phyloP scores from a whole-genome alignment of 2,329 filamentous ascomycete genomes.

The Aspergillus caelatus region DNA sequence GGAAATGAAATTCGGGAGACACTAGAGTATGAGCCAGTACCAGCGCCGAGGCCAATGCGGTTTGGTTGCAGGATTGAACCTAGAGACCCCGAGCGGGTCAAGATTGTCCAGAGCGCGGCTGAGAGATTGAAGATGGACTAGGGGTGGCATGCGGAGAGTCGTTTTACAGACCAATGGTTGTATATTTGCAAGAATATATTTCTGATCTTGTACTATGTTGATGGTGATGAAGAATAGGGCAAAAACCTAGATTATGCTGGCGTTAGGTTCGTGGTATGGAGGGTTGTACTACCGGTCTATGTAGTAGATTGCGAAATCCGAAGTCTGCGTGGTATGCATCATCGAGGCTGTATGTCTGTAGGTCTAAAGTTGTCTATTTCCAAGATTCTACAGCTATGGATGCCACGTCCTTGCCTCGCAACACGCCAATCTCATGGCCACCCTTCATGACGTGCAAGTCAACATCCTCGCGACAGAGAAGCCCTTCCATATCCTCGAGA shows the following conservation, averaged over 20 bases:
- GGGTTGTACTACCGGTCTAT: slow-evolving; percentile 1
- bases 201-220: slow-evolving; percentile 1
- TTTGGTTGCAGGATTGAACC: slow-evolving; percentile 8
- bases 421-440: slow-evolving; percentile 6
- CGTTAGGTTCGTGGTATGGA: background rate
- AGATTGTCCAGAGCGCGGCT: slow-evolving; percentile 7
- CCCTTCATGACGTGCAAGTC: slow-evolving; percentile 3
- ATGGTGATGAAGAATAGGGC: slow-evolving; percentile 1
- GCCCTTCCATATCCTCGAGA: too few relatives aligned
- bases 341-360: background rate
- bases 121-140: background rate
- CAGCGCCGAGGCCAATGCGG: slow-evolving; percentile 7
- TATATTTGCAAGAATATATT: background rate
- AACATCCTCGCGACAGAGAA: too few relatives aligned
- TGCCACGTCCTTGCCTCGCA: slow-evolving; percentile 3
- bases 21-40: slow-evolving; percentile 10
- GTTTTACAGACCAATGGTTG: background rate
- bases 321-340: background rate
- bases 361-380: slow-evolving; percentile 8
- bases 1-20: slow-evolving; percentile 9
- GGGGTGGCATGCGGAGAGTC: background rate
- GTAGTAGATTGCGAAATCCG: background rate
- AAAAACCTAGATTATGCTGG: slow-evolving; percentile 3
- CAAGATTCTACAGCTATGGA: slow-evolving; percentile 4
- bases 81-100: slow-evolving; percentile 2